Evolutionary conservation across 805 yeast species (phyloP).

Genomic region (Saccharomycopsis lassenensis): DNA sequence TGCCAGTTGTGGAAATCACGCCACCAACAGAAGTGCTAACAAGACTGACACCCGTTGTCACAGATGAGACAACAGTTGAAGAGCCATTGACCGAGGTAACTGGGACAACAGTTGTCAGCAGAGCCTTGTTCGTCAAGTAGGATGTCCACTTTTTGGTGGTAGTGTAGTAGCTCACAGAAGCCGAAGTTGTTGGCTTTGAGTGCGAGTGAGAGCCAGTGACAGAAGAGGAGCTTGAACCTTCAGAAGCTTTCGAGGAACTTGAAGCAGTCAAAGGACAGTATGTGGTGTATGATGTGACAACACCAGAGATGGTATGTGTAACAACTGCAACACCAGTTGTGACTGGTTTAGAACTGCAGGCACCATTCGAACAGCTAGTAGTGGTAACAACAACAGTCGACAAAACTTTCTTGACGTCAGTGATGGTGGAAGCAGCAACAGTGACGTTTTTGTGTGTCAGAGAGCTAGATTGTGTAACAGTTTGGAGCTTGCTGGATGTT

Average conservation of each 20-base stretch:
- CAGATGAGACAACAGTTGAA: neutral
- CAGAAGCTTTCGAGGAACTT: slow-evolving; percentile 14
- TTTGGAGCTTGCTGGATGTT: neutral
- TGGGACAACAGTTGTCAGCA: neutral
- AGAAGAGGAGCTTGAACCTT: slow-evolving; percentile 16
- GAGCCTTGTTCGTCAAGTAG: too few relatives aligned
- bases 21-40: neutral
- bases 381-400: slow-evolving; percentile 7
- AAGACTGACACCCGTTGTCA: neutral
- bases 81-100: neutral
- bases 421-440: neutral
- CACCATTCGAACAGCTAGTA: slow-evolving; percentile 2
- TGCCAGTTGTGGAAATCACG: slow-evolving; percentile 1
- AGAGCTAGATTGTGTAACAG: too few relatives aligned
- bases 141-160: too few relatives aligned
- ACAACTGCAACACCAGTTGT: slow-evolving; percentile 18
- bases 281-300: slow-evolving; percentile 21
- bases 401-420: neutral
- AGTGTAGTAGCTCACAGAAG: neutral
- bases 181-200: slow-evolving; percentile 2
- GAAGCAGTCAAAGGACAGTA: slow-evolving; percentile 20
- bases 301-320: slow-evolving; percentile 18
- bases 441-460: too few relatives aligned
- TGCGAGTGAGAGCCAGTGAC: slow-evolving; percentile 1
- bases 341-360: slow-evolving; percentile 7